These are phyloP conservation scores for Colletotrichum orchidophilum DNA, from an alignment of 2,329 filamentous ascomycete genomes.

Conservation along the genomic window DNA sequence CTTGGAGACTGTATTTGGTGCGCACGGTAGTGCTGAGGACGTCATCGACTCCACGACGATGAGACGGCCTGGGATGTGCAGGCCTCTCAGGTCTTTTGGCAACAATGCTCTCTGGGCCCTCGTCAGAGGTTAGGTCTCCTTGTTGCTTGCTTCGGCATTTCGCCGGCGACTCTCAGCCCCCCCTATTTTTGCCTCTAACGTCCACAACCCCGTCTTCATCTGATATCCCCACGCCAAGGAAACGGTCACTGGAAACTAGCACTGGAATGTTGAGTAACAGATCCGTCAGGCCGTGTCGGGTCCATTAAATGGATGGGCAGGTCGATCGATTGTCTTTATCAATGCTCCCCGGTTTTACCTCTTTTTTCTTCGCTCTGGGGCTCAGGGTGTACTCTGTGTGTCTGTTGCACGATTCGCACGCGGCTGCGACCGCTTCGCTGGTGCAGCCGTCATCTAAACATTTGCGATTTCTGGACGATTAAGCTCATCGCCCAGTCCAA, in stretches of 20 bases:
- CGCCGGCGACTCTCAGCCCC: slow-evolving; percentile 5
- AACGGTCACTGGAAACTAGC: slow-evolving; percentile 7
- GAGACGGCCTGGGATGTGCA: slow-evolving; percentile 19
- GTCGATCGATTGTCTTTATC: not conserved
- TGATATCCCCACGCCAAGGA: slow-evolving; percentile 31
- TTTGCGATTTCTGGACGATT: not conserved
- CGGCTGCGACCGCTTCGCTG: not conserved
- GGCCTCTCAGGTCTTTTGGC: not conserved
- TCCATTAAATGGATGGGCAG: slow-evolving; percentile 9
- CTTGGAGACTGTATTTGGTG: not conserved
- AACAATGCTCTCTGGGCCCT: not conserved
- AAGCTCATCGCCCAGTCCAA: slow-evolving; percentile 24
- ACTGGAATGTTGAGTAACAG: not conserved
- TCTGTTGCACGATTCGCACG: slow-evolving; percentile 4
- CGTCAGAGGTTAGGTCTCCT: not conserved
- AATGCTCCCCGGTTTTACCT: not conserved
- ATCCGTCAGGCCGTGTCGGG: slow-evolving; percentile 15
- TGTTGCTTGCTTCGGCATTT: slow-evolving; percentile 28
- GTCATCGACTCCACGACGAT: slow-evolving; percentile 31
- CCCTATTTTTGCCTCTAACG: slow-evolving; percentile 4
- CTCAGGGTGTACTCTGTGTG: slow-evolving; percentile 2
- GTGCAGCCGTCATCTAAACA: slow-evolving; percentile 6
- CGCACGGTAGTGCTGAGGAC: slow-evolving; percentile 13
- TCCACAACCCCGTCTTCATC: slow-evolving; percentile 21
- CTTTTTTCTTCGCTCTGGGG: not conserved